phyloP scores from a whole-genome alignment of 371 early-diverging fungal genomes.

The Haplosporangium sp. region DNA sequence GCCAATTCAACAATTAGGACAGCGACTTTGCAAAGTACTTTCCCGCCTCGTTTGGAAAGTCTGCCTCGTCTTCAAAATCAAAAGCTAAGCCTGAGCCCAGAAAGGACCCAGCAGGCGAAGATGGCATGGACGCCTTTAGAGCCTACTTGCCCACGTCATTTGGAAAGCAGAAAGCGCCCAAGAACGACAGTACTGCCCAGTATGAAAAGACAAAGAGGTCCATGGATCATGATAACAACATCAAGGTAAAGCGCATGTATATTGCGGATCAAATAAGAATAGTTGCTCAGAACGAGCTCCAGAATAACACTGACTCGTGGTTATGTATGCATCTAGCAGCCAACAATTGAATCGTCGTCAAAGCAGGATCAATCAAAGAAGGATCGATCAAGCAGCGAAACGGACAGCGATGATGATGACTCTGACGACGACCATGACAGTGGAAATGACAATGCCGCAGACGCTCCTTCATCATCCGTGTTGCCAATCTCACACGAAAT shows the following conservation, averaged over 20 bases:
- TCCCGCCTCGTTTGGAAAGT: slow-evolving; percentile 64
- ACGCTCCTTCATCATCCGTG: slow-evolving; percentile 36
- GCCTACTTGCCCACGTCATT: slow-evolving; percentile 70
- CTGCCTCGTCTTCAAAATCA: slow-evolving; percentile 32
- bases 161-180: slow-evolving; percentile 63
- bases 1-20: too few relatives aligned
- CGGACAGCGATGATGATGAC: slow-evolving; percentile 36
- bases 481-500: slow-evolving; percentile 79
- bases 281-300: too few relatives aligned
- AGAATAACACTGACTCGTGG: too few relatives aligned
- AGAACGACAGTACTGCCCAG: slow-evolving; percentile 4
- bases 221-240: slow-evolving; percentile 3
- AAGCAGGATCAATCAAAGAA: slow-evolving; percentile 6
- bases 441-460: slow-evolving; percentile 35
- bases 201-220: slow-evolving; percentile 5
- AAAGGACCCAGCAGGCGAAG: slow-evolving; percentile 29
- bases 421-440: slow-evolving; percentile 42
- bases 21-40: slow-evolving; percentile 66
- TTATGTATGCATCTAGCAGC: too few relatives aligned
- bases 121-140: slow-evolving; percentile 62
- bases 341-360: too few relatives aligned
- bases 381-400: background rate
- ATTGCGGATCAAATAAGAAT: too few relatives aligned
- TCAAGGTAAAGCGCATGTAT: slow-evolving; percentile 4
- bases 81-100: slow-evolving; percentile 25